phyloP scores from a whole-genome alignment of 331 rosid genomes.

The Phaseolus coccineus region DNA sequence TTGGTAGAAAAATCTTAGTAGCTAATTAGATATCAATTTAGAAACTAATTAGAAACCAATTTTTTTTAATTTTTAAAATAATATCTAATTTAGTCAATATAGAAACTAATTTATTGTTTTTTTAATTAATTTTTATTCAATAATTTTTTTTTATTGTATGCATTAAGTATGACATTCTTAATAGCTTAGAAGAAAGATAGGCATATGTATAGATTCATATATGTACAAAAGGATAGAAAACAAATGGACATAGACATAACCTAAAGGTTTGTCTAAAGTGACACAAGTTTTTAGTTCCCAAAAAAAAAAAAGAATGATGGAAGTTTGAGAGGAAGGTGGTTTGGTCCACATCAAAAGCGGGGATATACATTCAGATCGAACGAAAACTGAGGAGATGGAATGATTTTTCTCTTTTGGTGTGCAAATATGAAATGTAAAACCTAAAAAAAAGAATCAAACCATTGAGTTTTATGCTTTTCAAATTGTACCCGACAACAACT shows the following conservation, averaged over 20 bases:
- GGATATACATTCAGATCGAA: constrained; percentile 8
- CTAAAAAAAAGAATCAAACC: background rate
- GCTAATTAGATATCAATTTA: too few relatives aligned
- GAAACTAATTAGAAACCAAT: too few relatives aligned
- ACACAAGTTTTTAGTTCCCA: constrained; percentile 30
- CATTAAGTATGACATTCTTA: too few relatives aligned
- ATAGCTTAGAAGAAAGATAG: too few relatives aligned
- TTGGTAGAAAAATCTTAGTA: too few relatives aligned
- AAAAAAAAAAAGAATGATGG: background rate
- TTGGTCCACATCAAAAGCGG: constrained; percentile 43
- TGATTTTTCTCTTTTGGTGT: constrained; percentile 34
- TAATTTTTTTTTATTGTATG: too few relatives aligned
- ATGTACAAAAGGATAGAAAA: constrained; percentile 43
- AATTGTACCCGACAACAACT: constrained; percentile 26
- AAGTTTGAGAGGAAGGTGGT: constrained; percentile 41
- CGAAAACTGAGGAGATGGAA: background rate
- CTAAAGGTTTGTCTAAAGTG: constrained; percentile 43
- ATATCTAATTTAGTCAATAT: too few relatives aligned
- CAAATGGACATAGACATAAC: constrained; percentile 53
- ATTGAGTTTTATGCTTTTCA: constrained; percentile 16
- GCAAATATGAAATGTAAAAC: constrained; percentile 24
- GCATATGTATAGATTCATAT: background rate
- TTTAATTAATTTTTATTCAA: too few relatives aligned
- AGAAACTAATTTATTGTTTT: too few relatives aligned
- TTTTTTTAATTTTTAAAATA: too few relatives aligned